These are phyloP conservation scores for Botrytis pseudocinerea DNA, from an alignment of 2,329 filamentous ascomycete species.

Conservation along the genomic window DNA sequence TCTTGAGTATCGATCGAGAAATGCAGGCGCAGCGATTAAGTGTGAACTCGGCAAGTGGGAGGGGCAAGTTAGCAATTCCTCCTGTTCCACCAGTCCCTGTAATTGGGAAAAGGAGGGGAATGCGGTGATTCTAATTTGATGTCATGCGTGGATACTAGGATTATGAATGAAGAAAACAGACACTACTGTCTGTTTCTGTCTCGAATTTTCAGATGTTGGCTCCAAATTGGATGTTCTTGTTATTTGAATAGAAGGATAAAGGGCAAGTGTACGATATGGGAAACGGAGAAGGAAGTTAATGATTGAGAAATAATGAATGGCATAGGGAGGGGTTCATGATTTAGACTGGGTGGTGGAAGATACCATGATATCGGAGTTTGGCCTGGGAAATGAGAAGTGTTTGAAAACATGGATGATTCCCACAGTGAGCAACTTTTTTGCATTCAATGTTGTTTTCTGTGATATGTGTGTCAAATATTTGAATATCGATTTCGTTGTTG, in stretches of 20 bases:
- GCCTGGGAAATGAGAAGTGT: too few species aligned
- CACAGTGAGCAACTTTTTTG: not conserved
- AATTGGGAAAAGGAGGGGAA: not conserved
- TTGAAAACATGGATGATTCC: not conserved
- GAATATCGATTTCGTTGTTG: not conserved
- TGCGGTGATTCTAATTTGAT: not conserved
- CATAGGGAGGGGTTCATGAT: not conserved
- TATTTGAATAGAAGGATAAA: not conserved
- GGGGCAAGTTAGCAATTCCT: not conserved
- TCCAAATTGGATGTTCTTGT: not conserved
- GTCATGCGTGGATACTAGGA: not conserved
- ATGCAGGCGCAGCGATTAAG: not conserved
- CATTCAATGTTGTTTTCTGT: not conserved
- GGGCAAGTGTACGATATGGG: not conserved
- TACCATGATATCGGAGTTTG: too few species aligned
- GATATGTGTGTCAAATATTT: not conserved
- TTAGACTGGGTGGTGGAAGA: not conserved
- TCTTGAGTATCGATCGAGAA: slow-evolving; percentile 3
- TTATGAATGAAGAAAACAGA: not conserved
- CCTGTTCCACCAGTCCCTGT: not conserved
- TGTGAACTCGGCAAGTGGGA: not conserved
- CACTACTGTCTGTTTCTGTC: not conserved
- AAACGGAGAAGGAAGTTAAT: not conserved
- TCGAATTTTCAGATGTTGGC: not conserved
- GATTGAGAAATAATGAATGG: not conserved